Percentiles rank a stretch among this genome's conserved stretches.
Evolutionary conservation across 2,329 filamentous ascomycete species (phyloP).

Genomic region (Dryadomyces sulphureus): DNA sequence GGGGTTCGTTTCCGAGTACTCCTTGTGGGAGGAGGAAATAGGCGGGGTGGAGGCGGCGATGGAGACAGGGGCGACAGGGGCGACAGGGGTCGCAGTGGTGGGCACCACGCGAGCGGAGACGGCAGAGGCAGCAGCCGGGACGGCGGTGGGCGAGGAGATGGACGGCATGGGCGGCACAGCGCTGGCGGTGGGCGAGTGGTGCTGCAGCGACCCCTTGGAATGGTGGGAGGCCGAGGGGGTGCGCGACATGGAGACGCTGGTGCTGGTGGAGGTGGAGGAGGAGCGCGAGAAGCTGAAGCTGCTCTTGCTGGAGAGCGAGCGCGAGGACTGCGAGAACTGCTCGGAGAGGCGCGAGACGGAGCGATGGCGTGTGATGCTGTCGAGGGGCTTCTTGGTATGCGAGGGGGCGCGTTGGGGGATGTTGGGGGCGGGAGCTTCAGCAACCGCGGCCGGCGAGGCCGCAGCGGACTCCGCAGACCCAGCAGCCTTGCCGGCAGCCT

Average conservation of each 20-base stretch:
- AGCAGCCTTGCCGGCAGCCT: slow-evolving; percentile 17
- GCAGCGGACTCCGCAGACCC: slow-evolving; percentile 17
- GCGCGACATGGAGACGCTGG: slow-evolving; percentile 28
- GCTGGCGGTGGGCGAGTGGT: not conserved
- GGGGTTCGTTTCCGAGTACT: slow-evolving; percentile 41
- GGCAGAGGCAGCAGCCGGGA: too few relatives aligned
- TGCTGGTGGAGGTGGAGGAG: slow-evolving; percentile 39
- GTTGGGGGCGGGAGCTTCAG: slow-evolving; percentile 41
- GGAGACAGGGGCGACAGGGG: slow-evolving; percentile 11
- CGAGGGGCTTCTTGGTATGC: slow-evolving; percentile 74
- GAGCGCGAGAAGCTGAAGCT: slow-evolving; percentile 42
- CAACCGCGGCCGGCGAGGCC: slow-evolving; percentile 13
- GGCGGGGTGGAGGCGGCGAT: slow-evolving; percentile 11
- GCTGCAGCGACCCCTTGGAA: slow-evolving; percentile 8
- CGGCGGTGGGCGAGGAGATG: too few relatives aligned
- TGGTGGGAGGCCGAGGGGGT: slow-evolving; percentile 15
- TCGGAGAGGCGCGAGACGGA: slow-evolving; percentile 37
- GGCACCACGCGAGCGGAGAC: slow-evolving; percentile 7
- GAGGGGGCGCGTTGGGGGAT: slow-evolving; percentile 70
- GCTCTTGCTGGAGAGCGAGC: slow-evolving; percentile 39
- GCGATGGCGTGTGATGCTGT: slow-evolving; percentile 42
- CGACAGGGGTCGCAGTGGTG: slow-evolving; percentile 9
- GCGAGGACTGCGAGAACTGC: slow-evolving; percentile 33
- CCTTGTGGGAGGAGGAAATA: slow-evolving; percentile 24
- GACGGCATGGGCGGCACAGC: too few relatives aligned